Conservation (phyloP, 164 flowering plant species). For the Umbilicus rupestris region DNA sequence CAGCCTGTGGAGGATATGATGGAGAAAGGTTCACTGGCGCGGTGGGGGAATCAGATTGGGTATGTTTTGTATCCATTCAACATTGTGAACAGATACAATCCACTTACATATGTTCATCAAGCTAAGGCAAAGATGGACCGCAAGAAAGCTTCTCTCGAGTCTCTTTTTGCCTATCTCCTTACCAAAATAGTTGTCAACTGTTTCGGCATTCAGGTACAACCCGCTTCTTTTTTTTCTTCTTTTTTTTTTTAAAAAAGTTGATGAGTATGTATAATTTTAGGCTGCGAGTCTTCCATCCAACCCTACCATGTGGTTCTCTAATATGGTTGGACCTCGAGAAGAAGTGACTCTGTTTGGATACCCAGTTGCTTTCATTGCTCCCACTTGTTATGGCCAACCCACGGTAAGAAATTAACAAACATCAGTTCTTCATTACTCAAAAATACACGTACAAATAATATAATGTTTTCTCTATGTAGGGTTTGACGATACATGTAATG, state of each 20-base stretch:
- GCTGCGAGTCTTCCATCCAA: neutral
- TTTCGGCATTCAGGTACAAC: conserved; percentile 55
- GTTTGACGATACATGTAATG: no score
- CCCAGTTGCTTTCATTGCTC: conserved; percentile 11
- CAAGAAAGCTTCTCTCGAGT: conserved; percentile 56
- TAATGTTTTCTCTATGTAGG: no score
- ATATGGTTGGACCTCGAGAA: conserved; percentile 13
- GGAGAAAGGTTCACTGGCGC: conserved; percentile 32
- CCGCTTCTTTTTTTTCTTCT: no score
- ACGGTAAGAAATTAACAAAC: conserved; percentile 8
- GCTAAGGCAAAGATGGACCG: conserved; percentile 53
- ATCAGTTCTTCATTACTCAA: no score
- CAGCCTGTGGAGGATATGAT: conserved; percentile 55
- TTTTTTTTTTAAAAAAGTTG: neutral
- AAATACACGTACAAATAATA: no score
- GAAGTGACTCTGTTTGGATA: conserved; percentile 12
- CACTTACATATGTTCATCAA: conserved; percentile 47
- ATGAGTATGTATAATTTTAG: neutral
- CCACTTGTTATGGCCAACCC: conserved; percentile 16
- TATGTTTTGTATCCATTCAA: conserved; percentile 47
- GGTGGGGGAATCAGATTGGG: conserved; percentile 63
- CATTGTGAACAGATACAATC: conserved; percentile 32
- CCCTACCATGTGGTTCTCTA: conserved; percentile 15
- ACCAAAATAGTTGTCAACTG: conserved; percentile 20
- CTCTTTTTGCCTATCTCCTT: conserved; percentile 25